phyloP scores from a whole-genome alignment of 2,329 filamentous ascomycete species.

The Elsinoe batatas region DNA sequence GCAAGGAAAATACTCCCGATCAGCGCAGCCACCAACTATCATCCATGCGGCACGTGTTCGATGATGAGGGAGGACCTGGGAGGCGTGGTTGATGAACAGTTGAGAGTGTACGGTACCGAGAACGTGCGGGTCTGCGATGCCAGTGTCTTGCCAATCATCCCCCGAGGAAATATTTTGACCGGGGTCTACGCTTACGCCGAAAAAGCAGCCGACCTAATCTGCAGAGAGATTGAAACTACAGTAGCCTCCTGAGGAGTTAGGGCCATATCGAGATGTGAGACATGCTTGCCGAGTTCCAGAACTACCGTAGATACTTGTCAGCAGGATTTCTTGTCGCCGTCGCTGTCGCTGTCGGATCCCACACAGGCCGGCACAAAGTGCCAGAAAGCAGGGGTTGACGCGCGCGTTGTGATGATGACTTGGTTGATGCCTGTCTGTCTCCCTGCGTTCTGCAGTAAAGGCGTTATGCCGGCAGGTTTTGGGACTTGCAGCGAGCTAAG shows the following conservation, averaged over 20 bases:
- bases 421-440: too few species aligned
- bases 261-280: too few species aligned
- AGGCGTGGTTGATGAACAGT: slow-evolving; percentile 19
- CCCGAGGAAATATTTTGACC: slow-evolving; percentile 19
- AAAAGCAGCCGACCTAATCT: slow-evolving; percentile 19
- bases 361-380: too few species aligned
- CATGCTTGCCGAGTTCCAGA: too few species aligned
- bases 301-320: too few species aligned
- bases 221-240: background rate
- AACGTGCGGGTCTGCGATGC: slow-evolving; percentile 19
- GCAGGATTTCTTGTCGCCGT: too few species aligned
- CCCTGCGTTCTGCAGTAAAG: too few species aligned
- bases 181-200: slow-evolving; percentile 18
- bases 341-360: too few species aligned
- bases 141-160: slow-evolving; percentile 25
- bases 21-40: slow-evolving; percentile 23
- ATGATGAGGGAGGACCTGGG: slow-evolving; percentile 23
- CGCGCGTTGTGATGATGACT: too few species aligned
- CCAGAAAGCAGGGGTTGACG: too few species aligned
- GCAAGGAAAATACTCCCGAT: slow-evolving; percentile 18
- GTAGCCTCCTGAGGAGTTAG: background rate
- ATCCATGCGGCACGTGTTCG: slow-evolving; percentile 23
- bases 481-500: too few species aligned
- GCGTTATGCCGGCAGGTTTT: too few species aligned
- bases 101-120: slow-evolving; percentile 18